Base-by-base conservation (phyloP, 805 yeast species). In the Kodamaea kakaduensis region DNA sequence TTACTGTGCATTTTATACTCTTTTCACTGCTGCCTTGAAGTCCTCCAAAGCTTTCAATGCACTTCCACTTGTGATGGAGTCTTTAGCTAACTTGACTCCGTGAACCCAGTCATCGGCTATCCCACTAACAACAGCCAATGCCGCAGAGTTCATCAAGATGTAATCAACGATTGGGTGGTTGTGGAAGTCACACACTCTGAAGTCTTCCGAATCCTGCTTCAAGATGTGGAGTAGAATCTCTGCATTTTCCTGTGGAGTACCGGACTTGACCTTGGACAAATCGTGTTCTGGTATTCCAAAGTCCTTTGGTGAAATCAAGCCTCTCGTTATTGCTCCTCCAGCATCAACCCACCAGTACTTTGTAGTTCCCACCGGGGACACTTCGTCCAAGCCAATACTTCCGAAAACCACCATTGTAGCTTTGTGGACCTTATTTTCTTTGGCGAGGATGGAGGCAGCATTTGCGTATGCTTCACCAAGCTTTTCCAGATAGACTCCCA, bases 381-480 rank as follows among this genome's bases (percentile, higher is more conserved):
- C 84, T 62, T 93, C 98, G 54, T 93, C 99, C 19, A 93, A 66
- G 0, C 96, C 96, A 32, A 84, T 77, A 35, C 80, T 80, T 9
- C 99, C 99, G 78, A 84, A 90, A 13, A 93, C 99, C 14, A 93
- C 84, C 77, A 89, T 75, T 1, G 95, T 84, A 64, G 61, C 54
- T 55, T 30, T 64, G 59, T 64, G 71, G 42, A 67, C 65, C 6
- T 67, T 65, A 15, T 65, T 64, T 22, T 63, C 58, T 31, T 56
- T 54, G 42, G 84, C 84, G 40, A 93, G 65, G 37, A 69, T 61
- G 6, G 78, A 66, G 1, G 88, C 85, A 1, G 96, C 87, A 47
- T 78, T 73, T 4, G 97, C 96, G 51, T 84, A 93, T 8, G 84
- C 81, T 41, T 71, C 77, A 4, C 97, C 99, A 43, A 93, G 60